Evolutionary conservation across 2,329 filamentous ascomycete species (phyloP).

Genomic region (Phyllosticta citribraziliensis): DNA sequence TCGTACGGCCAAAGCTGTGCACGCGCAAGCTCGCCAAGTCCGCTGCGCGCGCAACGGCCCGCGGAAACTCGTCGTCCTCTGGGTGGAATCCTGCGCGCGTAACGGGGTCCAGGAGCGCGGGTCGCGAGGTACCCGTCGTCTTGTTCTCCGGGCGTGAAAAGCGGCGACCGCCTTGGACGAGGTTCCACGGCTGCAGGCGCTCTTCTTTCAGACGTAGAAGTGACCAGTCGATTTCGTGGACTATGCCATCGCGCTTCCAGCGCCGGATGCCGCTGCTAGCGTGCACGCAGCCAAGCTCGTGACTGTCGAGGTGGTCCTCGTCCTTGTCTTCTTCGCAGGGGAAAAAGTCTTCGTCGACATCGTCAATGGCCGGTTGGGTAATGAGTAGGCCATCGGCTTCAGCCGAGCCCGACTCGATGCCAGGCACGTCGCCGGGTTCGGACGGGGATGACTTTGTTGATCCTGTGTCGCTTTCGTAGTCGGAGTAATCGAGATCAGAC

Average conservation of each 20-base stretch:
- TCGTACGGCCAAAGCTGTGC: slow-evolving; percentile 81
- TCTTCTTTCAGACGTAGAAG: slow-evolving; percentile 69
- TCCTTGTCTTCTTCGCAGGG: slow-evolving; percentile 63
- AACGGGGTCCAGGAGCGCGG: slow-evolving; percentile 26
- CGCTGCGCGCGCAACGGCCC: slow-evolving; percentile 46
- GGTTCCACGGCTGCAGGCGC: slow-evolving; percentile 59
- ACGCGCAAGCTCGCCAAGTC: slow-evolving; percentile 67
- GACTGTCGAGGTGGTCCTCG: slow-evolving; percentile 71
- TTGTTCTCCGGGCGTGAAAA: slow-evolving; percentile 20
- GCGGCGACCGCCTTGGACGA: slow-evolving; percentile 47
- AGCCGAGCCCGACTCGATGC: slow-evolving; percentile 45
- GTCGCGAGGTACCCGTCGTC: slow-evolving; percentile 18
- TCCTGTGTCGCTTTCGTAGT: slow-evolving; percentile 39
- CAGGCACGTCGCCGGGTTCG: slow-evolving; percentile 35
- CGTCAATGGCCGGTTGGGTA: slow-evolving; percentile 86
- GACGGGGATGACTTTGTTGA: slow-evolving; percentile 24
- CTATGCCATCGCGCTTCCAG: slow-evolving; percentile 57
- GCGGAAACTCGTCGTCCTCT: slow-evolving; percentile 40
- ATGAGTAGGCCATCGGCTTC: slow-evolving; percentile 70
- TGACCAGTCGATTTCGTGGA: slow-evolving; percentile 94
- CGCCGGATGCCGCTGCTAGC: slow-evolving; percentile 84
- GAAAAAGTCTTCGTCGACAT: slow-evolving; percentile 75
- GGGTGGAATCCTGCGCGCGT: slow-evolving; percentile 21
- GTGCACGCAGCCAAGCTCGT: slow-evolving; percentile 72
- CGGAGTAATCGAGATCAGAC: slow-evolving; percentile 47